Evolutionary conservation across 495 filamentous ascomycete species (phyloP), one percentile per base, ranked within the genome.

Genomic region (Echria macrotheca): DNA sequence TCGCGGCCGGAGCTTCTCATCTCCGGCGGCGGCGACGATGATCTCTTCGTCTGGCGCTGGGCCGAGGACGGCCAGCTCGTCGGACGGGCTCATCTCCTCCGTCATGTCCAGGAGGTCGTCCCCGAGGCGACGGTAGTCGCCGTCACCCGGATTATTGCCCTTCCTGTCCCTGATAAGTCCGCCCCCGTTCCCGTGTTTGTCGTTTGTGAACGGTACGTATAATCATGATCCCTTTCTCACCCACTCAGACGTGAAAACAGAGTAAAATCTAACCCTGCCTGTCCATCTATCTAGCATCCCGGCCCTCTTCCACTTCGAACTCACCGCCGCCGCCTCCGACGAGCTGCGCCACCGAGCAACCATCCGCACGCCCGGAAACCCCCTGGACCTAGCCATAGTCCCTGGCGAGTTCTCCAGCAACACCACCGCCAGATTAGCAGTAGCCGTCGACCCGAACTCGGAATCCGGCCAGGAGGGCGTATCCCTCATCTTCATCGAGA

Each of bases 11-110:
- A 76, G 7, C 44, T 84, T 2, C 75, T 98, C 21, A 65, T 98
- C 24, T 95, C 90, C 4, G 93, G 87, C 24, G 94, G 90, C 25
- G 91, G 91, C 2, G 89, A 96, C 56, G 74, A 83, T 46, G 73
- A 81, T 48, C 45, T 98, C 4, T 76, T 85, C 49, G 68, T 89
- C 4, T 96, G 91, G 91, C 75, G 90, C 49, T 98, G 93, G 93
- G 57, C 61, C 11, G 58, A 67, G 6, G n/a, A n/a, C n/a, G 77
- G 79, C 0, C 59, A 63, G 26, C 48, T 83, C 4, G 50, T 84
- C 1, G 70, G 80, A 21, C 80, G 73, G 50, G 50, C 80, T 0
- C 69, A 76, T 38, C 48, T 89, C 8, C 67, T 75, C 4, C 47
- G 49, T 4, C 60, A 62, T 1, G 70, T 79, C 7, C 56, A 59